These are phyloP conservation scores for Tylopilus intermedius DNA, from an alignment of 768 basidiomycete species.

Conservation along the genomic window DNA sequence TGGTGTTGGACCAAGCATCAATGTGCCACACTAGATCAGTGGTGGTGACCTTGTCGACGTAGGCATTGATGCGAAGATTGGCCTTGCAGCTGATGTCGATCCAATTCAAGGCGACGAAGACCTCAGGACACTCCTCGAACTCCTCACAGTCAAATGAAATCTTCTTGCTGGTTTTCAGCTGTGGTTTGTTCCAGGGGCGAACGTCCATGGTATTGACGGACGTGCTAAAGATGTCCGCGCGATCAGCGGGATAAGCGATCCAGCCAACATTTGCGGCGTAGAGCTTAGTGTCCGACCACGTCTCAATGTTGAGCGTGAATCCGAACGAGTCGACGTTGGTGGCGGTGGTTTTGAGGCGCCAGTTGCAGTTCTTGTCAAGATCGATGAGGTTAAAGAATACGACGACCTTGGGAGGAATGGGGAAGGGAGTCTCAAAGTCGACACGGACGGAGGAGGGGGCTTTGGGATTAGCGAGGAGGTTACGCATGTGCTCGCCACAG, in stretches of 20 bases:
- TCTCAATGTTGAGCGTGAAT: constrained; percentile 15
- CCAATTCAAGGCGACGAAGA: constrained; percentile 18
- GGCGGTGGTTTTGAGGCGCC: constrained; percentile 1
- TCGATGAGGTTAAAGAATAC: not conserved
- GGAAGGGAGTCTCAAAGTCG: not conserved
- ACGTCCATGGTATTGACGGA: constrained; percentile 10
- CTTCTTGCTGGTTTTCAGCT: not conserved
- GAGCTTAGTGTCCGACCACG: constrained; percentile 8
- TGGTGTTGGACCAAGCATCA: constrained; percentile 10
- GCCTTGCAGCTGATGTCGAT: constrained; percentile 8
- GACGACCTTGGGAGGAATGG: not conserved
- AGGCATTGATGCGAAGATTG: constrained; percentile 11
- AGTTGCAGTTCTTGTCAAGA: not conserved
- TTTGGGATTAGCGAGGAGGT: not conserved
- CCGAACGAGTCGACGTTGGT: constrained; percentile 10
- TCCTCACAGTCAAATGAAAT: constrained; percentile 1
- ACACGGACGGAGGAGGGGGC: constrained; percentile 1
- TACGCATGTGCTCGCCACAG: constrained; percentile 9
- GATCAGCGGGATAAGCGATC: constrained; percentile 23
- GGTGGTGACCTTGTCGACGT: constrained; percentile 7
- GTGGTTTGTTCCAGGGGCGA: not conserved
- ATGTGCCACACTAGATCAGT: constrained; percentile 3
- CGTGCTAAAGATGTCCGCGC: constrained; percentile 14
- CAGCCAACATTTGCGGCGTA: constrained; percentile 5
- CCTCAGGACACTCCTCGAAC: not conserved